phyloP scores from a whole-genome alignment of 331 rosid species.

The Telfairia occidentalis region DNA sequence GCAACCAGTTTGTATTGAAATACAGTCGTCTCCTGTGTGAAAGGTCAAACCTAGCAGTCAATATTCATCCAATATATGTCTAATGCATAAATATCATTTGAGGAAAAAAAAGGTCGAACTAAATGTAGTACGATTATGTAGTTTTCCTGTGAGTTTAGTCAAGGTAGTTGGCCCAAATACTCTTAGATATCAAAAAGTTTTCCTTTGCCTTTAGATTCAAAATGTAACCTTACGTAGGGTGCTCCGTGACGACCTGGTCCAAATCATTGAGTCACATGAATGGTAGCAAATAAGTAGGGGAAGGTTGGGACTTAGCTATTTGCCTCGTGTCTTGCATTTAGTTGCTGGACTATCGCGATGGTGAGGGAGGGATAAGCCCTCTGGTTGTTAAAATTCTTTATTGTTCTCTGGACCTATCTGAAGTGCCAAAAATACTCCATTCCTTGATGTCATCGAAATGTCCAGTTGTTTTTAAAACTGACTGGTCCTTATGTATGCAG shows the following conservation, averaged over 20 bases:
- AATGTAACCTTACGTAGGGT: neutral
- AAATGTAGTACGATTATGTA: neutral
- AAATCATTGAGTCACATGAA: neutral
- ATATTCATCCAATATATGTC: conserved; percentile 8
- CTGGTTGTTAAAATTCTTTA: neutral
- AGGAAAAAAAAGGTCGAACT: no score
- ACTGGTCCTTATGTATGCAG: neutral
- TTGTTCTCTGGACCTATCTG: neutral
- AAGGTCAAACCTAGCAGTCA: neutral
- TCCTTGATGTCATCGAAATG: neutral
- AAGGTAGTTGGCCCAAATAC: neutral
- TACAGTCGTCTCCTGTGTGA: conserved; percentile 55
- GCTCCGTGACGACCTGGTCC: neutral
- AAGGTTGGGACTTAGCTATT: neutral
- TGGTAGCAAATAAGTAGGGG: neutral
- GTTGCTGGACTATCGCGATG: neutral
- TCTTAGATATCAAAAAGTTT: no score
- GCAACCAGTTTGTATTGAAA: conserved; percentile 71
- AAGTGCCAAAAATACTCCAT: neutral
- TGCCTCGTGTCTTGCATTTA: neutral
- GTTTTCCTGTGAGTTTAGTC: neutral
- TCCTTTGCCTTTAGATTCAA: neutral
- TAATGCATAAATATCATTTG: neutral
- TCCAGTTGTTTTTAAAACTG: neutral
- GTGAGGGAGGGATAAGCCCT: neutral